These are phyloP conservation scores for Scheffersomyces ergatensis DNA, from an alignment of 805 yeast genomes.

Conservation along the genomic window DNA sequence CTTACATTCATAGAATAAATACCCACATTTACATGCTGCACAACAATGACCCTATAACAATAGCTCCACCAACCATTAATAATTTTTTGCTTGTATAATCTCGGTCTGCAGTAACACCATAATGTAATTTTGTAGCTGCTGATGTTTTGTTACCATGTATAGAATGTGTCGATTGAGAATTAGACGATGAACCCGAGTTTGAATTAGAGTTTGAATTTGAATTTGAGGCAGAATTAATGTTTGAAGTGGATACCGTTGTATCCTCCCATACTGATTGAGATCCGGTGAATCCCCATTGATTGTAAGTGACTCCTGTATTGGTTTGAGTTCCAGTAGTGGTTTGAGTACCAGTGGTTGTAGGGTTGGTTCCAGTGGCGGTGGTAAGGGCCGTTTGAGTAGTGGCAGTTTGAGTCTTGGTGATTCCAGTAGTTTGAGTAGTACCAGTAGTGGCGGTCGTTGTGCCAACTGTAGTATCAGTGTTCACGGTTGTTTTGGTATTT, in stretches of 20 bases:
- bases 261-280: conserved; percentile 32
- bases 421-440: conserved; percentile 4
- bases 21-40: too few relatives aligned
- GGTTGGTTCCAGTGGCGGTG: conserved; percentile 3
- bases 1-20: too few relatives aligned
- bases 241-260: neutral
- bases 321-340: conserved; percentile 3
- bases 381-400: conserved; percentile 8
- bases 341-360: conserved; percentile 8
- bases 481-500: conserved; percentile 1
- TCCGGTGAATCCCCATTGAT: conserved; percentile 44
- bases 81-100: conserved; percentile 9
- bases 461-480: conserved; percentile 2
- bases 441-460: conserved; percentile 4
- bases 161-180: conserved; percentile 12
- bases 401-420: conserved; percentile 4
- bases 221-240: conserved; percentile 4
- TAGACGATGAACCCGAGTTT: conserved; percentile 4
- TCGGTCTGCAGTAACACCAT: conserved; percentile 7
- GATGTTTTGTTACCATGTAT: conserved; percentile 16
- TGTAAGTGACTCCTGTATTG: conserved; percentile 19
- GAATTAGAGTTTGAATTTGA: conserved; percentile 6
- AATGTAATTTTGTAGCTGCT: conserved; percentile 10
- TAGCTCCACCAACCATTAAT: conserved; percentile 7
- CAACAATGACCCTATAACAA: conserved; percentile 13